Evolutionary conservation across 306 rosid genomes (phyloP), one percentile per base, ranked within the genome.

Genomic region (Oemleria cerasiformis): DNA sequence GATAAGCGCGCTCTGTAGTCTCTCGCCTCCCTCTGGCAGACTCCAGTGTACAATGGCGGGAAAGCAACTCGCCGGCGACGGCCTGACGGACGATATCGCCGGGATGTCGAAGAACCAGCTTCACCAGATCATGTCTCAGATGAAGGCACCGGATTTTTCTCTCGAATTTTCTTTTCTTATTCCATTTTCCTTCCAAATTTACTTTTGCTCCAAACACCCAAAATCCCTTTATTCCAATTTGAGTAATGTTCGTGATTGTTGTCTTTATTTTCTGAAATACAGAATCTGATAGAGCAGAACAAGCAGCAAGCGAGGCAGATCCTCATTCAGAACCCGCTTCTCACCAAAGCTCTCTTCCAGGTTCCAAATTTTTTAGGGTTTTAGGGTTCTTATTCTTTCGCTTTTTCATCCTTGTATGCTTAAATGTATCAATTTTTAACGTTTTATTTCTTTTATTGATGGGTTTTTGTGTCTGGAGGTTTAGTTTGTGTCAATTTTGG

Each of bases 51-150:
- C 71, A 77, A 90, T 94, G 99, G 91, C 96, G 86, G 99, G 97
- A 71, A 91, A 88, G 77, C 94, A 88, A 72, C 38, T 78, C 23
- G 3, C 86, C 75, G 96, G 95, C 78, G 89, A 90, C 51, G 90
- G 83, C 8, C 63, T 91, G 21, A 69, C 97, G 80, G 83, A 85
- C 68, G 85, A 87, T 74, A 66, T 94, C 2, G 91, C 99, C 54
- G 99, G 99, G 60, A 89, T 94, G 99, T 89, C 99, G 42, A 94
- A 91, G 88, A 84, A 79, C 68, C 97, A 94, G 77, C 99, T 94
- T 8, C 81, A 89, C 42, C 96, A 91, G 20, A 94, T 94, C 68
- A 89, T 94, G 97, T 94, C 97, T 70, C 97, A 94, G 82, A 94
- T 94, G 98, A 94, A 94, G 91, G 98, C 81, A 23, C 38, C 21